These are phyloP conservation scores for Pseudogymnoascus sp. DNA, from an alignment of 2,329 filamentous ascomycete genomes.

Conservation along the genomic window DNA sequence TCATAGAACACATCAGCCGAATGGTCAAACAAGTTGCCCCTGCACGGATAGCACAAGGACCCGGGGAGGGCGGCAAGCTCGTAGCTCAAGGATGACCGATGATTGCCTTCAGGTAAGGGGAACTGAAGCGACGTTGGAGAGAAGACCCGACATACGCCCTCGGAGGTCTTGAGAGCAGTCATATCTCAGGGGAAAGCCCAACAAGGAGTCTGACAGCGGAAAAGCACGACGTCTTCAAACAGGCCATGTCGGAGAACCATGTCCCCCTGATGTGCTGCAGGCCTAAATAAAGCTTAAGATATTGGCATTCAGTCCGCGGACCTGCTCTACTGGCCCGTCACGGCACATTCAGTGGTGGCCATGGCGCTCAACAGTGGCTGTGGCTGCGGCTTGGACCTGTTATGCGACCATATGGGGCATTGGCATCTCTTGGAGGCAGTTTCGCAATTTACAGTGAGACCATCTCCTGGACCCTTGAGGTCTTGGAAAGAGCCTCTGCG, in stretches of 20 bases:
- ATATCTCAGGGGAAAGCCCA: neutral
- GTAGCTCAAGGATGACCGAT: neutral
- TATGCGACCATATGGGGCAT: neutral
- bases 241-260: neutral
- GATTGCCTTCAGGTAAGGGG: neutral
- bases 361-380: neutral
- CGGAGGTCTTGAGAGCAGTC: neutral
- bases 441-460: slow-evolving; percentile 5
- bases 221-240: neutral
- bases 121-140: neutral
- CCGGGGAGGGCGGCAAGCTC: neutral
- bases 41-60: neutral
- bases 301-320: neutral
- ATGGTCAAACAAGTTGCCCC: slow-evolving; percentile 7
- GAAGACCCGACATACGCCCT: neutral
- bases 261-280: neutral
- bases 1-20: neutral
- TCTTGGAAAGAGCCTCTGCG: slow-evolving; percentile 1
- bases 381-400: neutral
- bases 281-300: slow-evolving; percentile 1
- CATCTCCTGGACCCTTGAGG: neutral
- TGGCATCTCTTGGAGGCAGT: neutral
- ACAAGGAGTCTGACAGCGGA: slow-evolving; percentile 4
- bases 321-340: neutral
- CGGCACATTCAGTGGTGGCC: neutral